Evolutionary conservation across 352 stramenopile genomes (phyloP).

Genomic region (Pythium coloratum): DNA sequence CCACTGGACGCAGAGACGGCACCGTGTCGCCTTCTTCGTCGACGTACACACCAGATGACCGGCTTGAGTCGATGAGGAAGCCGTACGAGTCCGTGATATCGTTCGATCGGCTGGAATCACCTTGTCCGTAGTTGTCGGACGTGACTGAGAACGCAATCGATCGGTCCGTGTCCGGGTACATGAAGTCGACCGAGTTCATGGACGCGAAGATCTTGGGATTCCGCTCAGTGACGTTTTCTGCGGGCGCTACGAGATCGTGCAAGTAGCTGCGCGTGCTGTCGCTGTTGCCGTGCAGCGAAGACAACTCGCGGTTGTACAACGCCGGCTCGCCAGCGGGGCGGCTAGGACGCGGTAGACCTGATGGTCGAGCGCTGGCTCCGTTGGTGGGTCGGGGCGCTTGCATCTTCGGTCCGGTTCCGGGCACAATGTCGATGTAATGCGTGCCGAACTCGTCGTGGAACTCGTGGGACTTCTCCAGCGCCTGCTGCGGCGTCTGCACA

Average conservation of each 20-base stretch:
- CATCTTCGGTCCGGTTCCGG: background rate
- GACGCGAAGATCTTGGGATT: slow-evolving; percentile 32
- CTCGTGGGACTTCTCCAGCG: slow-evolving; percentile 2
- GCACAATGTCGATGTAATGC: background rate
- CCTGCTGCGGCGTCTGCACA: background rate
- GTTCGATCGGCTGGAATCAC: slow-evolving; percentile 15
- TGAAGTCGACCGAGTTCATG: slow-evolving; percentile 40
- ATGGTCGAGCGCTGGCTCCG: background rate
- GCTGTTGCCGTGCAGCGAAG: slow-evolving; percentile 12
- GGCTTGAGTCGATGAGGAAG: slow-evolving; percentile 18
- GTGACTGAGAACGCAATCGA: slow-evolving; percentile 22
- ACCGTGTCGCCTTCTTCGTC: slow-evolving; percentile 3
- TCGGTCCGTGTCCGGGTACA: slow-evolving; percentile 32
- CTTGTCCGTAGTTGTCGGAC: slow-evolving; percentile 17
- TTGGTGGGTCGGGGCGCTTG: background rate
- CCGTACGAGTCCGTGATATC: slow-evolving; percentile 9
- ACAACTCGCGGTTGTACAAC: slow-evolving; percentile 36
- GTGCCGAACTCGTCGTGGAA: slow-evolving; percentile 3
- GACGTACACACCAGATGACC: slow-evolving; percentile 1
- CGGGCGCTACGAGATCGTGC: slow-evolving; percentile 14
- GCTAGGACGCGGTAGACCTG: slow-evolving; percentile 4
- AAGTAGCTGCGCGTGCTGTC: slow-evolving; percentile 34
- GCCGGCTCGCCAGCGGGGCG: slow-evolving; percentile 11
- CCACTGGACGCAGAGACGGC: background rate
- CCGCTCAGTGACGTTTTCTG: background rate